phyloP scores from a whole-genome alignment of 2,329 filamentous ascomycete species.

The Curvularia sp. region DNA sequence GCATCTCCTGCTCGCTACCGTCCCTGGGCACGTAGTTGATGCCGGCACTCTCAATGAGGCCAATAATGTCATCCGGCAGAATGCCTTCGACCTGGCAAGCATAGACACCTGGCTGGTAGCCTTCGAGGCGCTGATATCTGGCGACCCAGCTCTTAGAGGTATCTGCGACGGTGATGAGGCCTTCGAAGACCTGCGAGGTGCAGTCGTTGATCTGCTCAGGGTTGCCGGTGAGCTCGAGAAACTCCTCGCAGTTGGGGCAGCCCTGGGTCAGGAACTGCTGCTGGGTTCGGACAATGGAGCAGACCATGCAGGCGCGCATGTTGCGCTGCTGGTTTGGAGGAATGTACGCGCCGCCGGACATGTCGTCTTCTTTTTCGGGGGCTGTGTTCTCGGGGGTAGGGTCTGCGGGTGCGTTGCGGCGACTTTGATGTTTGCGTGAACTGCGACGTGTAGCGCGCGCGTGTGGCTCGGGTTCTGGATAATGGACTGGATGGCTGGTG shows the following conservation, averaged over 20 bases:
- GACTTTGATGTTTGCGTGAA: not conserved
- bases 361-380: not conserved
- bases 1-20: conserved; percentile 48
- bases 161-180: conserved; percentile 83
- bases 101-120: conserved; percentile 88
- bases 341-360: conserved; percentile 65
- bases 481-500: not conserved
- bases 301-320: conserved; percentile 97
- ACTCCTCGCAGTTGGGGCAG: conserved; percentile 95
- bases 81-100: conserved; percentile 92
- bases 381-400: conserved; percentile 4
- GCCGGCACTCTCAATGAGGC: conserved; percentile 64
- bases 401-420: conserved; percentile 10
- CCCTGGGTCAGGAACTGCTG: conserved; percentile 82
- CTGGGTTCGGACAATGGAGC: conserved; percentile 88
- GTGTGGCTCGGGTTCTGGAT: conserved; percentile 1
- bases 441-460: not conserved
- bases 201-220: conserved; percentile 86
- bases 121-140: conserved; percentile 92
- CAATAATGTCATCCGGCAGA: conserved; percentile 64
- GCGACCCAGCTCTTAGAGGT: conserved; percentile 91
- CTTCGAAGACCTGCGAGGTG: conserved; percentile 96
- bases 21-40: conserved; percentile 65
- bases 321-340: conserved; percentile 79
- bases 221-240: conserved; percentile 81